Percentiles rank a stretch among this genome's conserved stretches.
Evolutionary conservation across 1,139 yeast genomes (phyloP).

Genomic region (Suhomyces guaymorum): DNA sequence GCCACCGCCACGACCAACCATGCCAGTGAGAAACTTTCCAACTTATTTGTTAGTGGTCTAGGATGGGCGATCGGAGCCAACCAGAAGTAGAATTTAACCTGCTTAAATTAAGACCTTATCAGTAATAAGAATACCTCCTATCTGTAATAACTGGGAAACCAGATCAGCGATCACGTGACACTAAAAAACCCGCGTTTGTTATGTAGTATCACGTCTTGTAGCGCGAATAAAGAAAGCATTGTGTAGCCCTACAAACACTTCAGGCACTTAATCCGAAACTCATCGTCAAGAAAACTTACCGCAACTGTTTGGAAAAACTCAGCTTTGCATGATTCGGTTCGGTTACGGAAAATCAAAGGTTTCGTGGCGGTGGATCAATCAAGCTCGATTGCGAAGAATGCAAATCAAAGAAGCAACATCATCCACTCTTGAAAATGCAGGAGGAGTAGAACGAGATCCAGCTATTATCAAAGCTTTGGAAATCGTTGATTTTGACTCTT

Average conservation of each 20-base stretch:
- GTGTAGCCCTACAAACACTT: no score
- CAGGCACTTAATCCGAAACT: no score
- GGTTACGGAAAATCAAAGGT: slow-evolving; percentile 1
- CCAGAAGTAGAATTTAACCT: slow-evolving; percentile 12
- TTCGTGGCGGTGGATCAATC: slow-evolving; percentile 8
- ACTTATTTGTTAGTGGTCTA: slow-evolving; percentile 55
- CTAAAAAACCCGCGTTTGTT: no score
- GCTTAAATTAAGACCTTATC: no score
- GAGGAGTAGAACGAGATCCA: slow-evolving; percentile 13
- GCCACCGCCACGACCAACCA: slow-evolving; percentile 37
- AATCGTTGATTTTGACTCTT: slow-evolving; percentile 15
- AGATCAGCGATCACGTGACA: no score
- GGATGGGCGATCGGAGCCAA: slow-evolving; percentile 71
- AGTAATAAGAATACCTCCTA: no score
- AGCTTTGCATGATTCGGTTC: slow-evolving; percentile 10
- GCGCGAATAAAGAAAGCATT: no score
- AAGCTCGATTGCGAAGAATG: slow-evolving; percentile 3
- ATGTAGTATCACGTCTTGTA: no score
- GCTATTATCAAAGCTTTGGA: slow-evolving; percentile 11
- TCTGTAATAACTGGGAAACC: no score
- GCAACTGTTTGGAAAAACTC: no score
- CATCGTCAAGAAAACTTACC: no score
- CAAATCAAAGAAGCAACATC: slow-evolving; percentile 1
- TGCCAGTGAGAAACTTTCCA: slow-evolving; percentile 52
- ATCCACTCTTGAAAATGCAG: slow-evolving; percentile 1